Percentiles rank a stretch among this genome's conserved stretches.
Conservation (phyloP, 768 basidiomycete genomes). For the Fibroporia radiculosa region DNA sequence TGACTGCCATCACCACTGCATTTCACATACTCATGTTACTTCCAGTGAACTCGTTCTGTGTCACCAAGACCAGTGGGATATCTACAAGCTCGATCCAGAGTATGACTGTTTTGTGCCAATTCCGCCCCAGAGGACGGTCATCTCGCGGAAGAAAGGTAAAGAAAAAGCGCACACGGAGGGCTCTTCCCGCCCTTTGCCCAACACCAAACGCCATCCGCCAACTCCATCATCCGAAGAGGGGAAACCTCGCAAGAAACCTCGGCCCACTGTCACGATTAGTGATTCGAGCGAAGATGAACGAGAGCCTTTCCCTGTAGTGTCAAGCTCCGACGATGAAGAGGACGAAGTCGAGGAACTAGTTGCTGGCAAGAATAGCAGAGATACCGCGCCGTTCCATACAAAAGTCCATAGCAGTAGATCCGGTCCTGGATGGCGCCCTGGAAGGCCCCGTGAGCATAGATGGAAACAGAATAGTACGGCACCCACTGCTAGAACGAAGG, state of each 20-base stretch:
- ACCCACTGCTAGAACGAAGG: background rate
- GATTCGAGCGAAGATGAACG: conserved; percentile 7
- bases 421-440: background rate
- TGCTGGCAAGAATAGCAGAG: background rate
- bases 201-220: background rate
- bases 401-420: background rate
- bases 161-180: background rate
- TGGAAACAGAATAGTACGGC: background rate
- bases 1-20: background rate
- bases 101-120: conserved; percentile 55
- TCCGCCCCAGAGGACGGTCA: conserved; percentile 14
- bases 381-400: background rate
- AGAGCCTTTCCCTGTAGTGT: background rate
- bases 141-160: conserved; percentile 9
- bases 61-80: conserved; percentile 79
- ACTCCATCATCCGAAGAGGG: conserved; percentile 1
- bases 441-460: background rate
- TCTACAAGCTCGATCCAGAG: conserved; percentile 72
- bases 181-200: background rate
- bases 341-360: conserved; percentile 17
- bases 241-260: conserved; percentile 9
- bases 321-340: conserved; percentile 9
- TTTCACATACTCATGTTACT: background rate
- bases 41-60: conserved; percentile 40
- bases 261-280: conserved; percentile 4